Evolutionary conservation across 805 yeast genomes (phyloP).

Genomic region (Blastobotrys robertii): DNA sequence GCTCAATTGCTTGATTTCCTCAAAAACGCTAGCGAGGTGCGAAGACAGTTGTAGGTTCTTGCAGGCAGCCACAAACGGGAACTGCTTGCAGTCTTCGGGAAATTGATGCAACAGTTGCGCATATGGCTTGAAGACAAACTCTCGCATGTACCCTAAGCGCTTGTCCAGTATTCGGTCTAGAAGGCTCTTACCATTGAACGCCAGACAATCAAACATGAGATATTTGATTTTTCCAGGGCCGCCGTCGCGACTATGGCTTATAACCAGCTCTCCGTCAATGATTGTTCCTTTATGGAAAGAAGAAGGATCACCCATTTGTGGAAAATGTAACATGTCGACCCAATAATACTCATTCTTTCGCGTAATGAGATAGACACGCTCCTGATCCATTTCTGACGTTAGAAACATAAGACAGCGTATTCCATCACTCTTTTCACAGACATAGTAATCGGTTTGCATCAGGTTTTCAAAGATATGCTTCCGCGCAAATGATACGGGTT

Average conservation of each 20-base stretch:
- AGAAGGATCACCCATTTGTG: slow-evolving; percentile 39
- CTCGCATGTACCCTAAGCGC: slow-evolving; percentile 78
- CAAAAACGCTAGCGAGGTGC: slow-evolving; percentile 64
- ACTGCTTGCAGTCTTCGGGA: slow-evolving; percentile 64
- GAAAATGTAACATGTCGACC: slow-evolving; percentile 75
- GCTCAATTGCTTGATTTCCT: slow-evolving; percentile 48
- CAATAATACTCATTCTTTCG: slow-evolving; percentile 80
- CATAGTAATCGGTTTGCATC: slow-evolving; percentile 68
- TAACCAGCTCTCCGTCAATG: slow-evolving; percentile 88
- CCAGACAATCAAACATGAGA: slow-evolving; percentile 84
- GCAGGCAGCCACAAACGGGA: slow-evolving; percentile 79
- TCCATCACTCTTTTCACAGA: slow-evolving; percentile 96
- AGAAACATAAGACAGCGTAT: slow-evolving; percentile 65
- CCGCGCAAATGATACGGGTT: slow-evolving; percentile 84
- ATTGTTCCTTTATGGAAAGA: slow-evolving; percentile 74
- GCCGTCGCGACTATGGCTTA: slow-evolving; percentile 35
- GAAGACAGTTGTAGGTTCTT: slow-evolving; percentile 83
- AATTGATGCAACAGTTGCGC: slow-evolving; percentile 53
- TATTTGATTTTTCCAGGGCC: slow-evolving; percentile 53
- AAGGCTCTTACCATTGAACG: slow-evolving; percentile 65
- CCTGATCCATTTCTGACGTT: slow-evolving; percentile 57
- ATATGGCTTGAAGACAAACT: slow-evolving; percentile 74
- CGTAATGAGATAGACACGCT: slow-evolving; percentile 81
- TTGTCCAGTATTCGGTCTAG: slow-evolving; percentile 65
- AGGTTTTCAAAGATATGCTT: slow-evolving; percentile 57